Evolutionary conservation across 2,329 filamentous ascomycete species (phyloP).

Genomic region (Clathrospora elynae): DNA sequence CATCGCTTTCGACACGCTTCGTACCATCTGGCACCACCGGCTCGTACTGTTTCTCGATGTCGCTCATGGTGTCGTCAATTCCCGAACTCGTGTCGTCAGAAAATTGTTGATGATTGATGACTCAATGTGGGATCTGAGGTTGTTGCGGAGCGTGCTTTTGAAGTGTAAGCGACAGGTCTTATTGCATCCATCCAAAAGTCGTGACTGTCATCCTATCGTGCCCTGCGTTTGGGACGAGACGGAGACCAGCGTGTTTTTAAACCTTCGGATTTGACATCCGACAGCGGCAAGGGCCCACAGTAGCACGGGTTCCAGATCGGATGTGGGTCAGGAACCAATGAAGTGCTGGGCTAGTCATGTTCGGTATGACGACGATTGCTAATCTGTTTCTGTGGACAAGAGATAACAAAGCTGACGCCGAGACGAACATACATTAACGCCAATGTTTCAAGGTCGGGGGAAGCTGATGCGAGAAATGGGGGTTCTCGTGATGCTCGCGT

Average conservation of each 20-base stretch:
- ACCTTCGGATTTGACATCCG: constrained; percentile 18
- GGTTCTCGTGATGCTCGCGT: constrained; percentile 1
- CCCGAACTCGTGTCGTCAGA: constrained; percentile 1
- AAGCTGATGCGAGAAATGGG: constrained; percentile 19
- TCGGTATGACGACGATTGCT: constrained; percentile 27
- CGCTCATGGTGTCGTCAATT: constrained; percentile 30
- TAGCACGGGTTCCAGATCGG: constrained; percentile 17
- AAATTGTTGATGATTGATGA: constrained; percentile 8
- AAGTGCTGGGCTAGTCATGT: constrained; percentile 23
- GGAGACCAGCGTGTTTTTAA: constrained; percentile 26
- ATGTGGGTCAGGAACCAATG: constrained; percentile 35
- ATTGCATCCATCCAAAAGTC: constrained; percentile 18
- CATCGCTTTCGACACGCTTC: constrained; percentile 31
- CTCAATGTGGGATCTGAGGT: constrained; percentile 1
- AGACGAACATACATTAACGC: no score
- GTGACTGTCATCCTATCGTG: constrained; percentile 28
- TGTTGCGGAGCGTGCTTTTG: not conserved
- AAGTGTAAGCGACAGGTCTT: constrained; percentile 18
- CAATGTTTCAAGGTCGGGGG: constrained; percentile 31
- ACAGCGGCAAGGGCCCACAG: constrained; percentile 17
- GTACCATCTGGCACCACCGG: constrained; percentile 13
- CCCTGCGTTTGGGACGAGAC: constrained; percentile 13
- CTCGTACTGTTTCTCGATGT: constrained; percentile 33
- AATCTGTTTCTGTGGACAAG: constrained; percentile 16
- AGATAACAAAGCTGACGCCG: constrained; percentile 33